phyloP scores from a whole-genome alignment of 306 rosid genomes.

The Luffa acutangula region DNA sequence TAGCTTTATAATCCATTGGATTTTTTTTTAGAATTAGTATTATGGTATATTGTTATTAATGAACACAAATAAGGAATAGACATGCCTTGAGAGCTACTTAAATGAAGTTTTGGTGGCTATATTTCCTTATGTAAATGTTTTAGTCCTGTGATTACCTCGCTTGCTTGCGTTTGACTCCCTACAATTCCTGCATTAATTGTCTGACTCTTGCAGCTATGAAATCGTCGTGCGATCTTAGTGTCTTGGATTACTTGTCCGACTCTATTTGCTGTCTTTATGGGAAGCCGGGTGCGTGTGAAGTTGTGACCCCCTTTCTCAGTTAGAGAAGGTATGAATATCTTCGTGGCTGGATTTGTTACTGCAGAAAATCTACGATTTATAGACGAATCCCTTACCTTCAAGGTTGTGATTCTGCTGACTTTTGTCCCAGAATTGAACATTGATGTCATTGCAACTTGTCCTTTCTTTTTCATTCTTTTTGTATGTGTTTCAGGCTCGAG shows the following conservation, averaged over 20 bases:
- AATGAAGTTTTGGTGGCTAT: not conserved
- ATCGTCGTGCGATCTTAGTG: conserved; percentile 95
- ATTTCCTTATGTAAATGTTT: not conserved
- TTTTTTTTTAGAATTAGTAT: not conserved
- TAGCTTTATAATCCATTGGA: not conserved
- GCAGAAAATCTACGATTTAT: conserved; percentile 94
- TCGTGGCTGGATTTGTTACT: conserved; percentile 96
- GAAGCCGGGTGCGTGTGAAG: conserved; percentile 98
- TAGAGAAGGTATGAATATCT: conserved; percentile 96
- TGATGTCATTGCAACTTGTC: not conserved
- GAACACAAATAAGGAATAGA: not conserved
- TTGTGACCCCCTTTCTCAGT: conserved; percentile 99
- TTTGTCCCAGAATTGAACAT: not conserved
- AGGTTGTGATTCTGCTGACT: conserved; percentile 27
- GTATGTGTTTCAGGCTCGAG: no score
- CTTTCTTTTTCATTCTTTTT: conserved; percentile 17
- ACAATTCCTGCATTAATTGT: not conserved
- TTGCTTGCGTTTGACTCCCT: not conserved
- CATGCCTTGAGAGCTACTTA: not conserved
- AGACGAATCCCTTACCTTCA: conserved; percentile 86
- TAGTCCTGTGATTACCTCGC: not conserved
- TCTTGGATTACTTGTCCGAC: conserved; percentile 95
- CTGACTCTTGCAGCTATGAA: conserved; percentile 60
- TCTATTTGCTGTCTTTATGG: conserved; percentile 97
- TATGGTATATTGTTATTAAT: not conserved